phyloP scores from a whole-genome alignment of 139 green algal genomes.

The Haematococcus lacustris region DNA sequence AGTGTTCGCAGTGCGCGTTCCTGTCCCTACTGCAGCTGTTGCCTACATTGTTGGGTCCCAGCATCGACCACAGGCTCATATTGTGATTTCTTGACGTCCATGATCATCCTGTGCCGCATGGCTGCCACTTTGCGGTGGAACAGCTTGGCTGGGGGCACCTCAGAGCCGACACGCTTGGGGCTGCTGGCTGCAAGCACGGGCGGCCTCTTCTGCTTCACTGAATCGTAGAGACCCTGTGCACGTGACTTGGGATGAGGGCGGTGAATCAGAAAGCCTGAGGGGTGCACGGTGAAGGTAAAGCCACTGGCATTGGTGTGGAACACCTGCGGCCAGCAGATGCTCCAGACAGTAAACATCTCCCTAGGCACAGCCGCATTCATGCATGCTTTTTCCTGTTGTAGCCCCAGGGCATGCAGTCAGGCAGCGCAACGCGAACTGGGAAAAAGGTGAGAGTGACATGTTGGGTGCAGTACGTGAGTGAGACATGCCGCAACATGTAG shows the following conservation, averaged over 20 bases:
- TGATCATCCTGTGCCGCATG: constrained; percentile 21
- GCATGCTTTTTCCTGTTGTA: too few relatives aligned
- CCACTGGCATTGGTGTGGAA: not conserved
- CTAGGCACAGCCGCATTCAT: too few relatives aligned
- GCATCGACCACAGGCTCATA: constrained; percentile 9
- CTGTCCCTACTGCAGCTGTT: constrained; percentile 16
- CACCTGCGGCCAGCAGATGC: too few relatives aligned
- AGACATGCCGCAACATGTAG: not conserved
- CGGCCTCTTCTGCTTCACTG: not conserved
- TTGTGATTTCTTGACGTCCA: constrained; percentile 15
- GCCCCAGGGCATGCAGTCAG: too few relatives aligned
- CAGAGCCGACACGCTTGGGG: not conserved
- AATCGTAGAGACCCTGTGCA: constrained; percentile 22
- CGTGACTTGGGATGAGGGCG: constrained; percentile 20
- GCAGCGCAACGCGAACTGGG: not conserved
- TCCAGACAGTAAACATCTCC: too few relatives aligned
- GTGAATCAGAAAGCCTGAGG: constrained; percentile 30
- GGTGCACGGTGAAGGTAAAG: constrained; percentile 28
- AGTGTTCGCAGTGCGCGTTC: not conserved
- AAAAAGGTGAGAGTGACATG: not conserved
- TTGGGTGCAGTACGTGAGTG: not conserved
- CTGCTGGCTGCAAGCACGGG: not conserved
- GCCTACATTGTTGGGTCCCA: constrained; percentile 1
- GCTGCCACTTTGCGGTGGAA: constrained; percentile 25
- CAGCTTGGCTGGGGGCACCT: constrained; percentile 14